phyloP scores from a whole-genome alignment of 2,329 filamentous ascomycete genomes.

The Calonectria pauciramosa region DNA sequence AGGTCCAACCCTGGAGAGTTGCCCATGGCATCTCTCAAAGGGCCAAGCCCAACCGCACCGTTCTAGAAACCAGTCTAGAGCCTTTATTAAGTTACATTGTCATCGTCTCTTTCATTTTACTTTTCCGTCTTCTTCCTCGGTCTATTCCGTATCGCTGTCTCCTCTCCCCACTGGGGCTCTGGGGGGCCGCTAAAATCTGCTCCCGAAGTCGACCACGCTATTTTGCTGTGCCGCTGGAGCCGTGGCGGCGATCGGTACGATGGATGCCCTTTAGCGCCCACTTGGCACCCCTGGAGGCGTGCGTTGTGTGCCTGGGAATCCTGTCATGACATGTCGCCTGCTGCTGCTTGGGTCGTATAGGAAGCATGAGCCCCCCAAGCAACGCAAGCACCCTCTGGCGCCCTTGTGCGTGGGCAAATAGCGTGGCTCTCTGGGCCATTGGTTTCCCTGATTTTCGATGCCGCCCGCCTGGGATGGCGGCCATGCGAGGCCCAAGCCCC shows the following conservation, averaged over 20 bases:
- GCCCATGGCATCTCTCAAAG: background rate
- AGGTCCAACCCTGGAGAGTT: background rate
- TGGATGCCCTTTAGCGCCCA: background rate
- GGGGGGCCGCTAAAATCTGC: constrained; percentile 28
- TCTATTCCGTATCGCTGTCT: background rate
- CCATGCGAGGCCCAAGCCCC: constrained; percentile 6
- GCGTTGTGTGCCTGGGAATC: background rate
- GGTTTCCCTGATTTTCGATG: background rate
- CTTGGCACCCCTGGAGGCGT: background rate
- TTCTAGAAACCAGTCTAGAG: background rate
- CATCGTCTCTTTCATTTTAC: background rate
- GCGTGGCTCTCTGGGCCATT: background rate
- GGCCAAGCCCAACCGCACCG: background rate
- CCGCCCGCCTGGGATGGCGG: background rate
- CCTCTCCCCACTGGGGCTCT: constrained; percentile 1
- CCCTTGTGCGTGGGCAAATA: background rate
- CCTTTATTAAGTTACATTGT: background rate
- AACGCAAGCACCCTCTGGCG: background rate
- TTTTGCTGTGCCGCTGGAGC: background rate
- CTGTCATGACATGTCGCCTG: background rate
- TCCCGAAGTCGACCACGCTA: background rate
- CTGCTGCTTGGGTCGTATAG: background rate
- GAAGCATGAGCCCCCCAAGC: background rate
- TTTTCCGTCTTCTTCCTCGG: background rate
- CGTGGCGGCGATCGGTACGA: background rate